Conservation (phyloP, 129 eudicot species). For the Scalesia atractyloides region DNA sequence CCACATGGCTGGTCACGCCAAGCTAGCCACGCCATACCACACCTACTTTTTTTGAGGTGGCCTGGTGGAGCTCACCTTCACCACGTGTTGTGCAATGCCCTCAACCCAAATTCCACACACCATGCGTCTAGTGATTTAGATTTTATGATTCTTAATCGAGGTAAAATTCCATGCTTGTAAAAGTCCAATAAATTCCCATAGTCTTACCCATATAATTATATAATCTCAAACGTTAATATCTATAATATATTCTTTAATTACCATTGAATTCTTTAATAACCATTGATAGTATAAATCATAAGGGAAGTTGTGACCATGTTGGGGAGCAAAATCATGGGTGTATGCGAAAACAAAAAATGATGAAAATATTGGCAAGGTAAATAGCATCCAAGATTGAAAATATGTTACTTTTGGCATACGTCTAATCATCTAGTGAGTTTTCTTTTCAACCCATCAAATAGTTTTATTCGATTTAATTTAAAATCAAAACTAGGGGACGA, state of each 20-base stretch:
- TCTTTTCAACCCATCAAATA: neutral
- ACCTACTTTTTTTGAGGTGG: too few species aligned
- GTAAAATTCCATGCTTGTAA: neutral
- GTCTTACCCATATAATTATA: neutral
- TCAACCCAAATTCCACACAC: too few species aligned
- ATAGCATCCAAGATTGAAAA: slow-evolving; percentile 1
- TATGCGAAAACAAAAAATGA: neutral
- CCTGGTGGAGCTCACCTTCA: too few species aligned
- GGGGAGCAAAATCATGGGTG: slow-evolving; percentile 8
- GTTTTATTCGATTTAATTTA: neutral
- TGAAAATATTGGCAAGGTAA: neutral
- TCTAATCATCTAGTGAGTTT: neutral
- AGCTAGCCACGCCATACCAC: too few species aligned
- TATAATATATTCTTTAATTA: neutral
- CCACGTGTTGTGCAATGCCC: too few species aligned
- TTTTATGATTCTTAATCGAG: too few species aligned
- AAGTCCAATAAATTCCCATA: neutral
- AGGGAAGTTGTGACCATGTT: slow-evolving; percentile 2
- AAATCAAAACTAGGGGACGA: neutral
- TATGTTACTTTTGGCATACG: neutral
- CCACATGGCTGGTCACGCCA: too few species aligned
- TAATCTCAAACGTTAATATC: neutral
- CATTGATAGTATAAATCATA: neutral
- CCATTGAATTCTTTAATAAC: neutral
- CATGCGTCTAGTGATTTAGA: too few species aligned